These are phyloP conservation scores for Leccinum fuscescens DNA, from an alignment of 1,284 basidiomycete genomes.

Conservation along the genomic window DNA sequence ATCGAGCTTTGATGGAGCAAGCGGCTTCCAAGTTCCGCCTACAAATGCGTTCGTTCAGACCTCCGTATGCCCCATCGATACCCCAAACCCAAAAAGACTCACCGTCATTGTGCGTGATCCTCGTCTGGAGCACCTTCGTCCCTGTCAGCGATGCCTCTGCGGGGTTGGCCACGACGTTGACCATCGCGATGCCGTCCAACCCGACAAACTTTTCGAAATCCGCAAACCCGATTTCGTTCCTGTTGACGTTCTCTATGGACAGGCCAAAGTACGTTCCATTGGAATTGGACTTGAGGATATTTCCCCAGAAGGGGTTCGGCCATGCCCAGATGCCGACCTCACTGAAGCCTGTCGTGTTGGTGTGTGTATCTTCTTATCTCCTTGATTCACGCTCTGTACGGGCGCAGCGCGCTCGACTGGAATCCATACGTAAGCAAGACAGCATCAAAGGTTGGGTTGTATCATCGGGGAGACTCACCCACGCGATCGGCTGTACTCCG, in stretches of 20 bases:
- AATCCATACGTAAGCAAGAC: too few species aligned
- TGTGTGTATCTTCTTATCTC: too few species aligned
- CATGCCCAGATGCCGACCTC: slow-evolving; percentile 21
- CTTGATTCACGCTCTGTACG: too few species aligned
- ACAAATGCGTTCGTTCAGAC: slow-evolving; percentile 2
- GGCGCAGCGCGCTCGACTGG: too few species aligned
- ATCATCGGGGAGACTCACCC: too few species aligned
- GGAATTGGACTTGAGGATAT: slow-evolving; percentile 94
- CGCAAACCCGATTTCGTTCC: slow-evolving; percentile 83
- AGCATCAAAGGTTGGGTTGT: too few species aligned
- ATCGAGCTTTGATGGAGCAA: slow-evolving; percentile 76
- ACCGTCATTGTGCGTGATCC: slow-evolving; percentile 98
- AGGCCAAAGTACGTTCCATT: slow-evolving; percentile 96
- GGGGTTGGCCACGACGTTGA: slow-evolving; percentile 88
- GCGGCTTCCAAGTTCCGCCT: slow-evolving; percentile 86
- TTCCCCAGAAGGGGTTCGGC: slow-evolving; percentile 80
- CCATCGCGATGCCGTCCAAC: slow-evolving; percentile 91
- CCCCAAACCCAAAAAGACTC: slow-evolving; percentile 19
- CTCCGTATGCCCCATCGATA: background rate
- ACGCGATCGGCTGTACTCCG: too few species aligned
- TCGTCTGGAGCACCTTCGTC: slow-evolving; percentile 76
- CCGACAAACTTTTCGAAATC: slow-evolving; percentile 99
- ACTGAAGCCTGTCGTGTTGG: too few species aligned
- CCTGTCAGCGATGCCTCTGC: slow-evolving; percentile 72
- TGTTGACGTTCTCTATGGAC: slow-evolving; percentile 86